Evolutionary conservation across 1,284 basidiomycete species (phyloP).

Genomic region (Irpex sp.): DNA sequence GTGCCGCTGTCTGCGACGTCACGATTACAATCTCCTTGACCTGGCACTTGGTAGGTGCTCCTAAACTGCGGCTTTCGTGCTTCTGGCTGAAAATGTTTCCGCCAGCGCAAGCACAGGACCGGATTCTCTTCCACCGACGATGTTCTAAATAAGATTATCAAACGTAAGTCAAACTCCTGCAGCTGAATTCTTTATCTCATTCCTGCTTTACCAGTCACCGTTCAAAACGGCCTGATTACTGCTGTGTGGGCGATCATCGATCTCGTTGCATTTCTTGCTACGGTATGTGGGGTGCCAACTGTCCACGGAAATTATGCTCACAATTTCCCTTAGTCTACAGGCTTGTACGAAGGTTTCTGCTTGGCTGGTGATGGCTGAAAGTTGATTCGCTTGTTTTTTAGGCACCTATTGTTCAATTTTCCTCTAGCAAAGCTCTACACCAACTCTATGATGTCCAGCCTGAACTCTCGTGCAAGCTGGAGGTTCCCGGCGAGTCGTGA

Average conservation of each 20-base stretch:
- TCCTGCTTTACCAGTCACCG: constrained; percentile 23
- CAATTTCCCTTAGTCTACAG: constrained; percentile 4
- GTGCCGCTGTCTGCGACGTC: constrained; percentile 29
- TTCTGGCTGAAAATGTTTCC: background rate
- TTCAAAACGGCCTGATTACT: constrained; percentile 33
- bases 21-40: constrained; percentile 28
- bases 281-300: constrained; percentile 16
- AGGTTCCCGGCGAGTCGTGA: constrained; percentile 19
- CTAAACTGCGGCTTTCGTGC: background rate
- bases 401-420: constrained; percentile 31
- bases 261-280: constrained; percentile 29
- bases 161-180: constrained; percentile 28
- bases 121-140: constrained; percentile 33
- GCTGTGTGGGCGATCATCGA: constrained; percentile 31
- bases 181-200: background rate
- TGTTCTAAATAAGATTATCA: constrained; percentile 37
- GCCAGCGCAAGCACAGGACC: constrained; percentile 37
- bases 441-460: constrained; percentile 31
- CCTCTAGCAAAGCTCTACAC: constrained; percentile 32
- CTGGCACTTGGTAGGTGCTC: constrained; percentile 26
- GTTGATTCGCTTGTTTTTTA: constrained; percentile 7
- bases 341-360: constrained; percentile 7
- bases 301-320: too few relatives aligned
- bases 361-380: background rate
- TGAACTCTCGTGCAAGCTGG: constrained; percentile 30